phyloP scores from a whole-genome alignment of 768 basidiomycete species.

The Mrakia blollopis region DNA sequence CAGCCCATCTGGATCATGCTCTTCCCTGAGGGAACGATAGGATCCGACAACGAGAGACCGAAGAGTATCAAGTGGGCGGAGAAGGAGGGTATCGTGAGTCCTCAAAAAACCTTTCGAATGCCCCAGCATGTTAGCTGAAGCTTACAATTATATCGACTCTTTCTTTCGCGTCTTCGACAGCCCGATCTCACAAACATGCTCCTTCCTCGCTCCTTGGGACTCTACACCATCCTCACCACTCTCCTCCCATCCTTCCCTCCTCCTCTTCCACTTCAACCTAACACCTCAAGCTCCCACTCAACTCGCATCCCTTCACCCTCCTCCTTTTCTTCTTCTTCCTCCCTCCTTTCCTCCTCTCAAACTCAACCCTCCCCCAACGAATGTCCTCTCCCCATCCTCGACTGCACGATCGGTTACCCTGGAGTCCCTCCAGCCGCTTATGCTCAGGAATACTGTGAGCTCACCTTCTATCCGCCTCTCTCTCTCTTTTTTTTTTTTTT shows the following conservation, averaged over 20 bases:
- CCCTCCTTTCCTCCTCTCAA: too few relatives aligned
- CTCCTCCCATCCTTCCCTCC: constrained; percentile 8
- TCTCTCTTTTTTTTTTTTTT: too few relatives aligned
- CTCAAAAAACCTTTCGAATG: too few relatives aligned
- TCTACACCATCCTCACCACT: constrained; percentile 42
- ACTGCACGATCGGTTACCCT: constrained; percentile 86
- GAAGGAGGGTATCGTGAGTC: constrained; percentile 77
- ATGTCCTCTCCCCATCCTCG: constrained; percentile 65
- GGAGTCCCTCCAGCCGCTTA: constrained; percentile 75
- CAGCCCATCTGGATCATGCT: constrained; percentile 71
- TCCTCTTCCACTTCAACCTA: neutral
- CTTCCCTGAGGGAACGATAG: constrained; percentile 94
- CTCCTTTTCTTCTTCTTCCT: neutral
- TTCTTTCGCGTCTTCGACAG: constrained; percentile 47
- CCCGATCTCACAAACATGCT: constrained; percentile 72
- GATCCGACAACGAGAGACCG: constrained; percentile 77
- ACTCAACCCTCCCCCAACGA: neutral
- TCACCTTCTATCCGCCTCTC: too few relatives aligned
- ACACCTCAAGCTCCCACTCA: neutral
- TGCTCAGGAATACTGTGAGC: constrained; percentile 66
- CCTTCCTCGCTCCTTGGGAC: constrained; percentile 85
- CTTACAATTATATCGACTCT: too few relatives aligned
- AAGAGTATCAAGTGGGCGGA: constrained; percentile 81
- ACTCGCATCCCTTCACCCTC: neutral
- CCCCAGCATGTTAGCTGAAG: too few relatives aligned